A percentile compares a stretch with the other conserved stretches of the same genome.
phyloP scores from a whole-genome alignment of 2,329 filamentous ascomycete species.

The Beauveria asiatica region DNA sequence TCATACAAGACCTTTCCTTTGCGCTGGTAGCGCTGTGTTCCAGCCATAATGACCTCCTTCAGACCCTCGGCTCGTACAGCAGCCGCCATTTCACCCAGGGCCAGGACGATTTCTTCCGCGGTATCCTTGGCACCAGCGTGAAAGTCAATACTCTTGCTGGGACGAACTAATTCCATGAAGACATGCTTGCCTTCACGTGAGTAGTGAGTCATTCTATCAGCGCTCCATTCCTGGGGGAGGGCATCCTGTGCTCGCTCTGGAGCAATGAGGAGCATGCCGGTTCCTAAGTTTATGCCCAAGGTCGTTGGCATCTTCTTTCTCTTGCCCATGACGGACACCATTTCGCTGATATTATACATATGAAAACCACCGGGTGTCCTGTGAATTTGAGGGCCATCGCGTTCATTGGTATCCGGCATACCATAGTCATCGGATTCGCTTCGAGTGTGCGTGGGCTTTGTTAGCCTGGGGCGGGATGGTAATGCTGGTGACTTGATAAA shows the following conservation, averaged over 20 bases:
- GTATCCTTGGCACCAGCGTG: slow-evolving; percentile 97
- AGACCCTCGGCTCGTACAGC: slow-evolving; percentile 76
- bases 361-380: slow-evolving; percentile 74
- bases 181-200: slow-evolving; percentile 97
- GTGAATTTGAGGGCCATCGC: slow-evolving; percentile 33
- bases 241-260: slow-evolving; percentile 79
- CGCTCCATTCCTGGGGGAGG: slow-evolving; percentile 83
- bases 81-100: slow-evolving; percentile 81
- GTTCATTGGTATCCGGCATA: slow-evolving; percentile 29
- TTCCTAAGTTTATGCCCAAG: slow-evolving; percentile 82
- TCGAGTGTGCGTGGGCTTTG: slow-evolving; percentile 10
- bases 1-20: slow-evolving; percentile 86
- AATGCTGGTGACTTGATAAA: slow-evolving; percentile 28
- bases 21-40: slow-evolving; percentile 60
- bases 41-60: slow-evolving; percentile 77
- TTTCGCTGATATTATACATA: slow-evolving; percentile 94
- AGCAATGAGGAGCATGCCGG: slow-evolving; percentile 81
- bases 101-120: slow-evolving; percentile 82
- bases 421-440: slow-evolving; percentile 21
- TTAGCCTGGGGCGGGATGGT: slow-evolving; percentile 26
- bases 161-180: slow-evolving; percentile 84
- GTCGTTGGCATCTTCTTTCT: slow-evolving; percentile 98
- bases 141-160: slow-evolving; percentile 92
- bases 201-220: slow-evolving; percentile 93
- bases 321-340: slow-evolving; percentile 94